Evolutionary conservation across 768 basidiomycete genomes (phyloP), one percentile per base, ranked within the genome.

Genomic region (Suillus paluster): DNA sequence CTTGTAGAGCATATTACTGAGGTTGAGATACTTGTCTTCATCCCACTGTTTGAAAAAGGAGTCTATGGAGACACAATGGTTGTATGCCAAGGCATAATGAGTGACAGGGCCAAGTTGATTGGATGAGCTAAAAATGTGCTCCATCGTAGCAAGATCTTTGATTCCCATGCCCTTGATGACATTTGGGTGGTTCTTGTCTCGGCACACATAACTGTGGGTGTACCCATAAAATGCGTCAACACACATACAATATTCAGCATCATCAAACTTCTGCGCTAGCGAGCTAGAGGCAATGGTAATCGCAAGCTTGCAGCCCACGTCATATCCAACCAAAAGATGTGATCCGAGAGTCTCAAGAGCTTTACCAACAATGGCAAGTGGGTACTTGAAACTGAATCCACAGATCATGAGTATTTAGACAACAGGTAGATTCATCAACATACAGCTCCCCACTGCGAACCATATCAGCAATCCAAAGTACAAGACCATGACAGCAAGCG

Each of bases 401-500:
- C n/a, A n/a, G n/a, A n/a, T n/a, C n/a, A n/a, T n/a, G n/a, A n/a
- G n/a, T n/a, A n/a, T n/a, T n/a, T n/a, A n/a, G n/a, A n/a, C n/a
- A n/a, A n/a, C n/a, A n/a, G n/a, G n/a, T n/a, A n/a, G n/a, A n/a
- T n/a, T n/a, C n/a, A n/a, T n/a, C n/a, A n/a, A 72, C 76, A 45
- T 67, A 80, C 78, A 78, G 52, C 61, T 80, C 77, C 12, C 79
- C 75, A 52, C 74, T 77, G 17, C 45, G 58, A 3, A 78, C 44
- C 75, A 79, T 77, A 52, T 80, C 78, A 1, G 61, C 62, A 1
- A 77, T 54, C 58, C 66, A 42, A 17, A 59, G 23, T 11, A 74
- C 62, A 1, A 77, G 66, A 4, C 75, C 74, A 70, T 80, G 77
- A 3, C 66, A 66, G 61, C 79, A 80, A 4, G 71, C 70, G 60